phyloP scores from a whole-genome alignment of 2,329 filamentous ascomycete species.

The Cryphonectria naterciae region DNA sequence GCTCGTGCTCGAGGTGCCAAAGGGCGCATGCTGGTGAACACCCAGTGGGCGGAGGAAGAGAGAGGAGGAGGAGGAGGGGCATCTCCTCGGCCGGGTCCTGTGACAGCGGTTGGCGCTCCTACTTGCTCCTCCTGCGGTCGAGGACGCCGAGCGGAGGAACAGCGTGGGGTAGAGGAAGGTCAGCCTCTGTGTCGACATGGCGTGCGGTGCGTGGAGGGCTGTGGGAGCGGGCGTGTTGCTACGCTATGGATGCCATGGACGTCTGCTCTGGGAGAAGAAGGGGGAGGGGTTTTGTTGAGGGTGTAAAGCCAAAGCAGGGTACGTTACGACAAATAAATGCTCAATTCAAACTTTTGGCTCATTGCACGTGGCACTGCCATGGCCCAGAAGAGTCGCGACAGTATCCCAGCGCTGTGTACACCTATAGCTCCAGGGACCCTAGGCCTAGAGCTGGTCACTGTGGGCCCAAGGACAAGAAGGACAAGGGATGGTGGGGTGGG shows the following conservation, averaged over 20 bases:
- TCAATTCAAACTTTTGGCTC: background rate
- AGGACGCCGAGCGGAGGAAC: conserved; percentile 62
- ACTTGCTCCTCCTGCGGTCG: conserved; percentile 45
- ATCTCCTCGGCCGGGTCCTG: conserved; percentile 25
- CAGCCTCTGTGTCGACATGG: conserved; percentile 66
- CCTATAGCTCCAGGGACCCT: background rate
- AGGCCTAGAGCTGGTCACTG: background rate
- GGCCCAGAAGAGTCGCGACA: background rate
- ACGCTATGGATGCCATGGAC: conserved; percentile 28
- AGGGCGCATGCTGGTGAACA: conserved; percentile 37
- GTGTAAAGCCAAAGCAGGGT: background rate
- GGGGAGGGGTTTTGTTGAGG: background rate
- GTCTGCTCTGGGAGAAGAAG: background rate
- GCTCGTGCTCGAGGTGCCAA: conserved; percentile 43
- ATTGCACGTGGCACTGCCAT: conserved; percentile 9
- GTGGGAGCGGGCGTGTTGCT: conserved; percentile 18
- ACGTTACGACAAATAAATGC: background rate
- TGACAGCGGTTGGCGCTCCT: conserved; percentile 37
- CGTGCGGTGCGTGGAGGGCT: conserved; percentile 21
- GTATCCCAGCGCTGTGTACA: background rate
- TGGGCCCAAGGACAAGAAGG: background rate
- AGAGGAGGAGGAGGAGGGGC: conserved; percentile 28
- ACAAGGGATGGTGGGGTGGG: background rate
- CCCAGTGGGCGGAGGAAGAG: conserved; percentile 31
- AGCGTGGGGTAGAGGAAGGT: conserved; percentile 72